Evolutionary conservation across 2,329 filamentous ascomycete species (phyloP).

Genomic region (Xenoacremonium recifei): DNA sequence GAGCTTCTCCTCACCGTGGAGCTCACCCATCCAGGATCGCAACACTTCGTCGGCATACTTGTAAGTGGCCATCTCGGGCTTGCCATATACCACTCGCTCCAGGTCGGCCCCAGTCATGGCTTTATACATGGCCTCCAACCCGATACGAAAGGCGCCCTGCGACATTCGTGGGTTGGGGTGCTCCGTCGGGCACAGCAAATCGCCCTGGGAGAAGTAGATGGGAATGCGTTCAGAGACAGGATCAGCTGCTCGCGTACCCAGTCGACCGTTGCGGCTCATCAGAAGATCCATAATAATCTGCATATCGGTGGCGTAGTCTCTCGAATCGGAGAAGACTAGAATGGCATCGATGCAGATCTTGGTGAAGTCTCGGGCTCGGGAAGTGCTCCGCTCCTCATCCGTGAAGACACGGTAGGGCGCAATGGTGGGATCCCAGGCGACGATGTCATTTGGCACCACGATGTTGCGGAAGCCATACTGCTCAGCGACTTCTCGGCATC

Average conservation of each 20-base stretch:
- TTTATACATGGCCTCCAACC: constrained; percentile 73
- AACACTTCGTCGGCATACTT: constrained; percentile 63
- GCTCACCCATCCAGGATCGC: constrained; percentile 70
- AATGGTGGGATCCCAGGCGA: constrained; percentile 67
- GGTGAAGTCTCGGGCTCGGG: constrained; percentile 68
- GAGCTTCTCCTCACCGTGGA: constrained; percentile 68
- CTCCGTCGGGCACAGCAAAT: constrained; percentile 79
- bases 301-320: constrained; percentile 86
- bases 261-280: constrained; percentile 69
- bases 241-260: constrained; percentile 61
- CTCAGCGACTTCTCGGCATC: constrained; percentile 55
- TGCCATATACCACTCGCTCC: constrained; percentile 47
- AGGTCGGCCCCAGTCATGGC: constrained; percentile 54
- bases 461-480: constrained; percentile 74
- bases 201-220: constrained; percentile 82
- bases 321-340: constrained; percentile 87
- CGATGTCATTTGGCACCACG: constrained; percentile 78
- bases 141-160: constrained; percentile 82
- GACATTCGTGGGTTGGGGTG: constrained; percentile 81
- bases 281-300: constrained; percentile 79
- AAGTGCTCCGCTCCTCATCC: constrained; percentile 59
- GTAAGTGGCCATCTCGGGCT: constrained; percentile 74
- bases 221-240: constrained; percentile 54
- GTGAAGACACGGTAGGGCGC: constrained; percentile 78
- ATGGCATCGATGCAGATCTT: constrained; percentile 82